Base-by-base conservation (phyloP, 1,284 basidiomycete genomes). In the Ganoderma leucocontextum region DNA sequence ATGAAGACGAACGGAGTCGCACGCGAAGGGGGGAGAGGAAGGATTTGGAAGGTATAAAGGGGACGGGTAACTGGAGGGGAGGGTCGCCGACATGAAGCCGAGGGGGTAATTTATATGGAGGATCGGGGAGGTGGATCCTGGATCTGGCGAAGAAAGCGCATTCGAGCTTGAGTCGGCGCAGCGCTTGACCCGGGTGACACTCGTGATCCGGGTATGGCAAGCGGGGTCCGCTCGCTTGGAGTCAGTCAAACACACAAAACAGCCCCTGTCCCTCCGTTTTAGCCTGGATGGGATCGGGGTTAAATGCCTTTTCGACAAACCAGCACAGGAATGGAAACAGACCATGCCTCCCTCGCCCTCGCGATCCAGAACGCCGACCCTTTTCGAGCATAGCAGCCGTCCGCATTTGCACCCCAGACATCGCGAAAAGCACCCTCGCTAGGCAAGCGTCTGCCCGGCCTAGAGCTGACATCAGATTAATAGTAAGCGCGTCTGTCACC, bases 151-250 rank as follows among this genome's bases (percentile, higher is more conserved):
- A 44, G 62, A 44, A 53, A 36, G 65, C 58, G 52, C 33, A 62
- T 49, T 42, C 38, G 61, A n/a, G 52, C 29, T 29, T 29, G 57
- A 62, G 62, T 70, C 72, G 71, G 72, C 71, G 72, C 71, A 67
- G 74, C 72, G 70, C 69, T 68, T 63, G 64, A 66, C 75, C 74
- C 77, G 76, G 75, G 69, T 47, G 69, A 62, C 64, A 69, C 70
- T 67, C 71, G 74, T 75, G 83, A 84, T 83, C 83, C 82, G 80
- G 77, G 72, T 71, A 75, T 75, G 81, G 84, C 76, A 83, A 73
- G 62, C 44, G 35, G 19, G 81, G 68, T 67, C 84, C 85, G 73
- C 59, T 73, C 68, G 42, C 66, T 75, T 79, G 85, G 85, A 80
- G 75, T 80, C 74, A 61, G 70, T 63, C 76, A 76, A 73, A 67